Evolutionary conservation across 148 eudicot species (phyloP), one percentile per base, ranked within the genome.

Genomic region (Cornus suecica): DNA sequence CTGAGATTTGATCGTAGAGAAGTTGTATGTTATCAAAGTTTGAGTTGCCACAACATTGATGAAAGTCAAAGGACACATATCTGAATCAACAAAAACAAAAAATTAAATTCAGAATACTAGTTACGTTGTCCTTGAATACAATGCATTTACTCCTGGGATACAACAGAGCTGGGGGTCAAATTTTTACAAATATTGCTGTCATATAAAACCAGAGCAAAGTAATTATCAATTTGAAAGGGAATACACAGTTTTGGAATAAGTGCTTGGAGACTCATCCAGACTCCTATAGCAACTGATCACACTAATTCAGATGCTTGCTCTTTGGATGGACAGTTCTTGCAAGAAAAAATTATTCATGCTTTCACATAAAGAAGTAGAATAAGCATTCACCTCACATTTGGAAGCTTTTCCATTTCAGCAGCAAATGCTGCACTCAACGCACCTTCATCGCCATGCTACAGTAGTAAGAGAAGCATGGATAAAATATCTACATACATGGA

Each of bases 361-460:
- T 32, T 32, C 23, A 58, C 24, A 58, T 20, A 22, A 52, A 20
- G 62, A 58, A 58, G 62, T 58, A 20, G 24, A 62, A 48, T 62
- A 71, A 77, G 85, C 75, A 72, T 71, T 87, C 87, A 95, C 99
- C 97, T 95, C 84, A 91, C 93, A 77, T 90, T 78, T 80, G 92
- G 89, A 82, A 91, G 92, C 79, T 93, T 91, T 77, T 88, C 79
- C 97, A 95, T 95, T 84, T 88, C 97, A 77, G 91, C 72, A 69
- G 97, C 93, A 87, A 81, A 95, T 48, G 91, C 94, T 30, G 69
- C 65, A 79, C 84, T 91, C 27, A 95, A 83, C 76, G 77, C 76
- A 74, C 97, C 99, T 83, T 95, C 99, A 76, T 88, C 93, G 37
- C 97, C 99, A 72, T 84, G 83, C 99, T 95, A 83, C 73, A 82